These are phyloP conservation scores for Malassezia arunalokei DNA, from an alignment of 1,284 basidiomycete species.

Conservation along the genomic window DNA sequence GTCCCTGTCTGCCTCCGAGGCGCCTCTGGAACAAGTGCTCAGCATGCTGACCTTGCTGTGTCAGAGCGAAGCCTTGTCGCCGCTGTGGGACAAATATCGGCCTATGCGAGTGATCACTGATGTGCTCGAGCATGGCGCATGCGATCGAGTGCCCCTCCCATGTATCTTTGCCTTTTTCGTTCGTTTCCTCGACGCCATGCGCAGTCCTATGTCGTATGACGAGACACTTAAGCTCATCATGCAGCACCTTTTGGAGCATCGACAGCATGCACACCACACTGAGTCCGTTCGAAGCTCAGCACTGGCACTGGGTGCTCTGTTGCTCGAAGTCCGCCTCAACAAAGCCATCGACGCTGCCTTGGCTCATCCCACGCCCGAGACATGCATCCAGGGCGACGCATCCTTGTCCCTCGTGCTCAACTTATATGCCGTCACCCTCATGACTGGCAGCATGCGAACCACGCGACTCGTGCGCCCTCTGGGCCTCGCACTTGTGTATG, in stretches of 20 bases:
- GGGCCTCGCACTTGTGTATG: constrained; percentile 7
- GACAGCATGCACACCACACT: constrained; percentile 29
- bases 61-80: not conserved
- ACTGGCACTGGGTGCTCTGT: not conserved
- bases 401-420: constrained; percentile 24
- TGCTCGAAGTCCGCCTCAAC: constrained; percentile 14
- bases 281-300: constrained; percentile 1
- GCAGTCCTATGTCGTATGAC: constrained; percentile 17
- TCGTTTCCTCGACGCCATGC: constrained; percentile 27
- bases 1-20: not conserved
- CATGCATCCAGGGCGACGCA: constrained; percentile 19
- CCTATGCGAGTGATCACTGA: constrained; percentile 21
- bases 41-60: not conserved
- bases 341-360: constrained; percentile 21
- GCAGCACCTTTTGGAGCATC: constrained; percentile 35
- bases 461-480: constrained; percentile 5
- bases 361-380: constrained; percentile 1
- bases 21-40: constrained; percentile 1
- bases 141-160: constrained; percentile 9
- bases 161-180: constrained; percentile 23
- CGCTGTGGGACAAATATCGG: not conserved
- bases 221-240: constrained; percentile 32
- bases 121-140: constrained; percentile 31
- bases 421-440: constrained; percentile 27
- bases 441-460: constrained; percentile 21